phyloP scores from a whole-genome alignment of 1,284 basidiomycete genomes.

The Tilletia setariae region DNA sequence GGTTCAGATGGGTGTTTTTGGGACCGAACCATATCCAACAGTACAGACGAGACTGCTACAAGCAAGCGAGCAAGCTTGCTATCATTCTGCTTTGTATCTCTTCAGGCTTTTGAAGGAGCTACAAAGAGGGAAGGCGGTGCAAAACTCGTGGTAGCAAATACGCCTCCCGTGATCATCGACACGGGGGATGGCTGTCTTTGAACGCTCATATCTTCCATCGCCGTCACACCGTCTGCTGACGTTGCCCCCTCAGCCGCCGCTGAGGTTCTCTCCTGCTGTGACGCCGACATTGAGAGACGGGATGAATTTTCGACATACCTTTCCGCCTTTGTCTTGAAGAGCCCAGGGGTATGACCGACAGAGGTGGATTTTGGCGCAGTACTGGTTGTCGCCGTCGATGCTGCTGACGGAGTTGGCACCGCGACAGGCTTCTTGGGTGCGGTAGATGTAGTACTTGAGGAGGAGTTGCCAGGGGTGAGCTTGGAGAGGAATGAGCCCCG shows the following conservation, averaged over 20 bases:
- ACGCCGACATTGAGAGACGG: not conserved
- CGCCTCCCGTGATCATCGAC: not conserved
- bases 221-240: not conserved
- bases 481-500: not conserved
- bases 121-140: conserved; percentile 4
- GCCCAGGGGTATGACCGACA: not conserved
- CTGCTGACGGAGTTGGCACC: conserved; percentile 21
- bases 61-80: not conserved
- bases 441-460: not conserved
- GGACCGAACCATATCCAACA: not conserved
- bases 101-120: not conserved
- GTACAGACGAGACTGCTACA: not conserved
- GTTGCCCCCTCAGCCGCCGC: not conserved
- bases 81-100: not conserved
- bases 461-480: not conserved
- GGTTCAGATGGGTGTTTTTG: not conserved
- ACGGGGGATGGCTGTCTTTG: not conserved
- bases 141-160: not conserved
- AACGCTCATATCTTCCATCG: not conserved
- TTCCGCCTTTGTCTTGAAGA: conserved; percentile 16
- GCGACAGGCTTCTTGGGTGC: conserved; percentile 12
- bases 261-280: not conserved
- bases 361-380: not conserved
- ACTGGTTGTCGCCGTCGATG: not conserved
- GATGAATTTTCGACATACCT: not conserved